These are phyloP conservation scores for Phytophthora uliginosa DNA, from an alignment of 352 stramenopile genomes.

Conservation along the genomic window DNA sequence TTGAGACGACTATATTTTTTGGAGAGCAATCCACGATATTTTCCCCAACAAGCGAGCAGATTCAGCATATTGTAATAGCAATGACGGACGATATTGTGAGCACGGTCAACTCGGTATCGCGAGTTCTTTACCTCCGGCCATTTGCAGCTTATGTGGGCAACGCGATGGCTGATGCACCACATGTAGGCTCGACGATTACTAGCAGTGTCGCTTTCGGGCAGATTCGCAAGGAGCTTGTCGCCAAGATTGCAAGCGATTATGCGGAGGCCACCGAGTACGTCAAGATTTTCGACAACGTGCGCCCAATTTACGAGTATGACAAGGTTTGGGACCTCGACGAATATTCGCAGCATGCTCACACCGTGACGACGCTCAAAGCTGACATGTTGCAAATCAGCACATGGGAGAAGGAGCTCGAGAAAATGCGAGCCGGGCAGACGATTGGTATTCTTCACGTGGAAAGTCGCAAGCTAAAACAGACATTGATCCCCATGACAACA, in stretches of 20 bases:
- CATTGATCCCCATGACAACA: conserved; percentile 93
- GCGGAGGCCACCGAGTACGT: conserved; percentile 91
- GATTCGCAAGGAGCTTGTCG: conserved; percentile 81
- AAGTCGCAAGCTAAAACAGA: conserved; percentile 94
- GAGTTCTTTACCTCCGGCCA: conserved; percentile 90
- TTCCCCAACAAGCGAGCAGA: conserved; percentile 88
- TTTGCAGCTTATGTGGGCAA: conserved; percentile 87
- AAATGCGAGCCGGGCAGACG: conserved; percentile 93
- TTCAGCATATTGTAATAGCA: conserved; percentile 89
- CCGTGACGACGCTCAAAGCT: conserved; percentile 85
- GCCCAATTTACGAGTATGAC: conserved; percentile 94
- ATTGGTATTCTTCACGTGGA: conserved; percentile 96
- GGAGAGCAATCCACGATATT: conserved; percentile 86
- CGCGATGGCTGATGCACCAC: conserved; percentile 71
- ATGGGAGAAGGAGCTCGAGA: conserved; percentile 96
- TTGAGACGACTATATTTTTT: conserved; percentile 95
- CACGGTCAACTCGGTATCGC: conserved; percentile 89
- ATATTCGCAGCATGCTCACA: conserved; percentile 85
- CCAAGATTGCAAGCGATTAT: conserved; percentile 92
- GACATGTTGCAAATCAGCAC: conserved; percentile 93
- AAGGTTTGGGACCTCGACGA: conserved; percentile 93
- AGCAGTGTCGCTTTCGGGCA: conserved; percentile 76
- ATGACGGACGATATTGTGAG: conserved; percentile 93
- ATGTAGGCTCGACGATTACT: conserved; percentile 84
- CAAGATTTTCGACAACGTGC: conserved; percentile 93